Conservation (phyloP, 352 stramenopile genomes). For the Globisporangium cystogenes region DNA sequence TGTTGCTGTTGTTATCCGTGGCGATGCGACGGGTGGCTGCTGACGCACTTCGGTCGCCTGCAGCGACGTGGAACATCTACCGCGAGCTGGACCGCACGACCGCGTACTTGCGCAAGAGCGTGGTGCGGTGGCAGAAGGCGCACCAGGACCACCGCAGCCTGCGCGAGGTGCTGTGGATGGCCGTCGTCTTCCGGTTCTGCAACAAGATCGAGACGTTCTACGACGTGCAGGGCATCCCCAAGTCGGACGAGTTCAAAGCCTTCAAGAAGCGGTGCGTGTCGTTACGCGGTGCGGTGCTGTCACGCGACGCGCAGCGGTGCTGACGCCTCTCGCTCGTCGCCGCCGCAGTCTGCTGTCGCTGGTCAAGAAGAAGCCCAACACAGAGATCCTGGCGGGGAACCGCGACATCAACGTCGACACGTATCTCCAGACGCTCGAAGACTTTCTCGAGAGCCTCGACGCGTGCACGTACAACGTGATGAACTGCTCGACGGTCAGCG, state of each 20-base stretch:
- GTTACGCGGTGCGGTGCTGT: too few species aligned
- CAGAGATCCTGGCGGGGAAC: constrained; percentile 41
- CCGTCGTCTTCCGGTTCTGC: constrained; percentile 73
- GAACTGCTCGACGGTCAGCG: constrained; percentile 32
- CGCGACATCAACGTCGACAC: constrained; percentile 48
- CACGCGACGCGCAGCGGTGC: background rate
- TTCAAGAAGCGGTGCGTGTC: constrained; percentile 62
- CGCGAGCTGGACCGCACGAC: constrained; percentile 78
- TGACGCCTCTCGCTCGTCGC: constrained; percentile 2
- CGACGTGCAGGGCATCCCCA: constrained; percentile 70
- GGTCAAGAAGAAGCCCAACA: constrained; percentile 50
- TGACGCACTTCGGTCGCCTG: background rate
- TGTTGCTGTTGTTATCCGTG: background rate
- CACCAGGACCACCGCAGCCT: constrained; percentile 66
- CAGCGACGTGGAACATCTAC: constrained; percentile 83
- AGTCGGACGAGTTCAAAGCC: constrained; percentile 48
- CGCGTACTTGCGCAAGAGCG: constrained; percentile 75
- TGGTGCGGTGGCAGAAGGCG: constrained; percentile 64
- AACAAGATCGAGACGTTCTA: constrained; percentile 83
- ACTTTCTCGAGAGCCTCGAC: constrained; percentile 64
- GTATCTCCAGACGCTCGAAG: constrained; percentile 64
- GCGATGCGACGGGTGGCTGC: too few species aligned
- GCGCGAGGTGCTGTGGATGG: constrained; percentile 77
- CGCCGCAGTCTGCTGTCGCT: constrained; percentile 32
- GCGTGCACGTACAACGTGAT: constrained; percentile 51